phyloP scores from a whole-genome alignment of 2,329 filamentous ascomycete species.

The Hymenotorrendiella dingleyae region DNA sequence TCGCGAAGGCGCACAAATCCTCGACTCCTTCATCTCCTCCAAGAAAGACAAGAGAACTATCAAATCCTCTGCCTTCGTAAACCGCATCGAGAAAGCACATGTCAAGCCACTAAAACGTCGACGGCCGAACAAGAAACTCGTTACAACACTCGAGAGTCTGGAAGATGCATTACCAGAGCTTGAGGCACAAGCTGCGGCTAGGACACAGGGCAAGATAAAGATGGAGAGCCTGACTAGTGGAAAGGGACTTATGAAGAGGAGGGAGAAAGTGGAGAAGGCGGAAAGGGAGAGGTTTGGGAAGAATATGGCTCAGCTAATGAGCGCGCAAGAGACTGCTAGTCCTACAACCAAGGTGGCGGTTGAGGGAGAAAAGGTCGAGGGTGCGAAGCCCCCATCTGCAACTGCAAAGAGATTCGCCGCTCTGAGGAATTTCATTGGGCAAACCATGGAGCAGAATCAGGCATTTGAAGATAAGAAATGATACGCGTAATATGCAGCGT shows the following conservation, averaged over 20 bases:
- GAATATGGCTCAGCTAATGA: conserved; percentile 68
- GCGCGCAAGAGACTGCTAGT: neutral
- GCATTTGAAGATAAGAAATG: conserved; percentile 48
- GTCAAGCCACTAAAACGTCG: conserved; percentile 52
- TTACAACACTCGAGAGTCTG: conserved; percentile 67
- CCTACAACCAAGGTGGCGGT: no score
- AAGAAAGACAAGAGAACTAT: conserved; percentile 82
- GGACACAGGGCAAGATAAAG: conserved; percentile 56
- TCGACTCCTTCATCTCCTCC: conserved; percentile 57
- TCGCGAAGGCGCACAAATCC: conserved; percentile 41
- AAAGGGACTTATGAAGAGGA: conserved; percentile 76
- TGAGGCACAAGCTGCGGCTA: conserved; percentile 36
- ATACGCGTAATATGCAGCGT: no score
- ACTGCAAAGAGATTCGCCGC: conserved; percentile 70
- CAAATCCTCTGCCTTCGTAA: conserved; percentile 74
- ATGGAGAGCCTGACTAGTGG: conserved; percentile 69
- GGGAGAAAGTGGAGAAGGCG: conserved; percentile 69
- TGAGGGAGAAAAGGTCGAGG: neutral
- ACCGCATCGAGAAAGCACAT: conserved; percentile 61
- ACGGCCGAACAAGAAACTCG: conserved; percentile 70
- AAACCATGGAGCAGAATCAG: conserved; percentile 83
- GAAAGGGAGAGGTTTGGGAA: conserved; percentile 81
- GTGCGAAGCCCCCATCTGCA: conserved; percentile 15
- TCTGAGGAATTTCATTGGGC: conserved; percentile 74
- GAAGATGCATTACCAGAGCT: conserved; percentile 70